Conservation (phyloP, 163 green algal species). For the Chloromonas sp. region DNA sequence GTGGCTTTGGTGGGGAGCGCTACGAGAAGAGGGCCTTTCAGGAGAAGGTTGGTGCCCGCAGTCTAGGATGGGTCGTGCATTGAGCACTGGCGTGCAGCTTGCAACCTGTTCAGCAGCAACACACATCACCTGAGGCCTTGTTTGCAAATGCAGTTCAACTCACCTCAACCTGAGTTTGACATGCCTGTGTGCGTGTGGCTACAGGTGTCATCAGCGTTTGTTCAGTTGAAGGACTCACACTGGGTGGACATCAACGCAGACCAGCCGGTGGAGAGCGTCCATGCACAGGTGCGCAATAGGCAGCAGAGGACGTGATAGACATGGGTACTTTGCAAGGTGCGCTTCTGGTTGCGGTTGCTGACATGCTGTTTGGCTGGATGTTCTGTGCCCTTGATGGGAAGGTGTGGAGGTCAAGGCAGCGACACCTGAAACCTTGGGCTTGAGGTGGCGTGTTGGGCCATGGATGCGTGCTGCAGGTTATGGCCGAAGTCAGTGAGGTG, state of each 20-base stretch:
- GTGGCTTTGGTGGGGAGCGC: constrained; percentile 78
- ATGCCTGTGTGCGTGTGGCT: neutral
- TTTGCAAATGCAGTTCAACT: neutral
- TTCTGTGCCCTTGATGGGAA: too few species aligned
- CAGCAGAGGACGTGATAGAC: neutral
- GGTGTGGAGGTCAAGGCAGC: too few species aligned
- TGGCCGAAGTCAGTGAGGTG: too few species aligned
- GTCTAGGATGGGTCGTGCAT: too few species aligned
- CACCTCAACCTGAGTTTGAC: neutral
- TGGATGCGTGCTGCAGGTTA: too few species aligned
- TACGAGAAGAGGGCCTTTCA: constrained; percentile 77
- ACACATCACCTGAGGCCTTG: neutral
- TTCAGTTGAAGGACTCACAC: neutral
- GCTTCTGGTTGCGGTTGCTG: too few species aligned
- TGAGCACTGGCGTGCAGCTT: too few species aligned
- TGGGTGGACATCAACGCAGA: neutral
- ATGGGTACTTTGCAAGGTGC: too few species aligned
- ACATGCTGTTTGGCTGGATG: too few species aligned
- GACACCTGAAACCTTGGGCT: too few species aligned
- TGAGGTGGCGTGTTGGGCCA: too few species aligned
- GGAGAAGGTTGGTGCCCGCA: constrained; percentile 42
- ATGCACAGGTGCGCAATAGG: neutral
- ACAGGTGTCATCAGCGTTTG: neutral
- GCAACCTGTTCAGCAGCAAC: neutral
- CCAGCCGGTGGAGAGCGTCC: neutral